Evolutionary conservation across 129 eudicot species (phyloP), one percentile per base, ranked within the genome.

Genomic region (Mikania micrantha): DNA sequence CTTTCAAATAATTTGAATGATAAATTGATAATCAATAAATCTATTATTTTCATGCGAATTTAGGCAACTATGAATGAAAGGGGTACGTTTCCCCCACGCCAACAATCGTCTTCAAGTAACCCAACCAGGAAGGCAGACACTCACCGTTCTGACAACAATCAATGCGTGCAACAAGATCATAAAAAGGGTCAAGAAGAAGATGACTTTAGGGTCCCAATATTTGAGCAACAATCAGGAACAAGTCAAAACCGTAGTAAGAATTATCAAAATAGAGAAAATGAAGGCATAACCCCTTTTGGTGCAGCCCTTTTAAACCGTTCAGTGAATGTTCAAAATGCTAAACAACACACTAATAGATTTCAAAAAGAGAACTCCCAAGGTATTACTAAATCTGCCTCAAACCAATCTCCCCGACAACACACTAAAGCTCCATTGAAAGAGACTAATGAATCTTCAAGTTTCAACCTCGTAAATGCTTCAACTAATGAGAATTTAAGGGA

Each of bases 201-300:
- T 61, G 97, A 94, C 41, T 89, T 80, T 47, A 69, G 71, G 52
- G 97, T 87, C 60, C 99, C 99, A 6, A 78, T 90, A 10, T 89
- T 94, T 56, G 64, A 77, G 67, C 92, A 85, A 32, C 92, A 85
- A 44, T 67, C 90, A 10, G 81, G 66, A 9, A 68, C 76, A 17
- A 74, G 72, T 71, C 81, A 70, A 61, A 80, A 80, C 27, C 69
- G 70, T 17, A 59, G 70, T 10, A 64, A 52, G 50, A 76, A 72
- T 61, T 45, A 63, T 70, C 76, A 77, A 78, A 72, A 53, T 5
- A 54, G 47, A 27, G 80, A 68, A 69, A 70, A 38, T 64, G 86
- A 75, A 66, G 59, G 80, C 17, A 69, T 19, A 39, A 41, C 76
- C 35, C 76, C 81, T 45, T 59, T 69, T 44, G 62, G 70, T 44